These are phyloP conservation scores for Dentipellis fragilis DNA, from an alignment of 768 basidiomycete genomes.

Conservation along the genomic window DNA sequence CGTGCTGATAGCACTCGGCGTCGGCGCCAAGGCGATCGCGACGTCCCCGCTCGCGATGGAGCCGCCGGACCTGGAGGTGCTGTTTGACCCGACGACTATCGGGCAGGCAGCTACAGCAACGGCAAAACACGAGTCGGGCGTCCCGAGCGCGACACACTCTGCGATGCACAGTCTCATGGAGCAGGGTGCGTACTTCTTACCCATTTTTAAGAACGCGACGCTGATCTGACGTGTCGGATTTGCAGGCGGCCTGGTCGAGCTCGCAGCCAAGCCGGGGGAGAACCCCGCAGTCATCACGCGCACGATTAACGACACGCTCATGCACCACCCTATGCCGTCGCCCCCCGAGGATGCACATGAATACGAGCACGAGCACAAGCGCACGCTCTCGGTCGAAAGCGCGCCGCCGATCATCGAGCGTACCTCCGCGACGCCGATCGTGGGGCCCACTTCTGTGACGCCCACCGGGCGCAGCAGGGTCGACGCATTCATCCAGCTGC, in stretches of 20 bases:
- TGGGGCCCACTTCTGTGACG: not conserved
- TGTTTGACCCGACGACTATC: not conserved
- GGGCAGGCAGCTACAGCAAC: too few species aligned
- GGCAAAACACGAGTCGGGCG: too few species aligned
- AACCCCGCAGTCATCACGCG: constrained; percentile 28
- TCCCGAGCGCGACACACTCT: constrained; percentile 15
- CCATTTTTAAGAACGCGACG: not conserved
- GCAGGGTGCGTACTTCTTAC: constrained; percentile 28
- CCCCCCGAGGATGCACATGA: not conserved
- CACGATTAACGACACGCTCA: constrained; percentile 27
- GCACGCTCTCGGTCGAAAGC: constrained; percentile 17
- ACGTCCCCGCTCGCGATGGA: not conserved
- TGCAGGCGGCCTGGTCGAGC: constrained; percentile 48
- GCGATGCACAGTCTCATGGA: constrained; percentile 64
- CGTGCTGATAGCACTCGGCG: constrained; percentile 41
- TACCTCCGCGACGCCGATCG: not conserved
- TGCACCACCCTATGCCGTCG: not conserved
- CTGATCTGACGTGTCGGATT: not conserved
- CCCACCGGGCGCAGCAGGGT: not conserved
- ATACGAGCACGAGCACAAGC: constrained; percentile 20
- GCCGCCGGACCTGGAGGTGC: not conserved
- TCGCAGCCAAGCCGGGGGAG: constrained; percentile 34
- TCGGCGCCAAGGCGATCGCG: constrained; percentile 44
- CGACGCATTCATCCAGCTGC: constrained; percentile 8
- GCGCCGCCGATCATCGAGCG: not conserved